Evolutionary conservation across 2,329 filamentous ascomycete species (phyloP), one percentile per base, ranked within the genome.

Genomic region (Lasiodiplodia gonubiensis): DNA sequence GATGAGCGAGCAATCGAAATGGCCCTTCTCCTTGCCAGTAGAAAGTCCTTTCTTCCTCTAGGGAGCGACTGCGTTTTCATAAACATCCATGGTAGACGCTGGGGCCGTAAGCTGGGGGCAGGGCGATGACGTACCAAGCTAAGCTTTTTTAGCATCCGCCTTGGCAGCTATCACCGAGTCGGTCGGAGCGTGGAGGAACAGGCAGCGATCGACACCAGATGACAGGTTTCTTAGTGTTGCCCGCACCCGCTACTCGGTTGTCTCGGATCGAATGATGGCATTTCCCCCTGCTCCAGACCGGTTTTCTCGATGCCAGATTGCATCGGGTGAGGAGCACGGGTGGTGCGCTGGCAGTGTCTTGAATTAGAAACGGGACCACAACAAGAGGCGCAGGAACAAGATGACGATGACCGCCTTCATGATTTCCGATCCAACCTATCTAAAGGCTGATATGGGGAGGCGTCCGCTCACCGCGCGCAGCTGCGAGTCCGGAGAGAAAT

Each of bases 71-170:
- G 42, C 25, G 39, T 35, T 61, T 23, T 61, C 42, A 63, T 63
- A 63, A 63, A 51, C 59, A 63, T n/a, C n/a, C n/a, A n/a, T 25
- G 8, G 42, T n/a, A n/a, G 25, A 4, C n/a, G 46, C n/a, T 12
- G 49, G 59, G 59, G 27, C 55, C 18, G 7, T 21, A n/a, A n/a
- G 42, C 42, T 46, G 14, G 55, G 42, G 39, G 39, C 18, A 25
- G 35, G 27, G n/a, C 10, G 14, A 35, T 63, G 59, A 63, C 59
- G 59, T 63, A 21, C 23, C 11, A 46, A 37, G 49, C 14, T 63
- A 63, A 63, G 59, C 59, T 63, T 63, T 63, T 51, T 35, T 49
- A 42, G 25, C 42, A 10, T 25, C 57, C 57, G 57, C 60, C 60
- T 64, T 64, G 60, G 60, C 52, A 53, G 30, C 7, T n/a, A 18